phyloP scores from a whole-genome alignment of 2,329 filamentous ascomycete genomes.

The Aschersonia sp. region DNA sequence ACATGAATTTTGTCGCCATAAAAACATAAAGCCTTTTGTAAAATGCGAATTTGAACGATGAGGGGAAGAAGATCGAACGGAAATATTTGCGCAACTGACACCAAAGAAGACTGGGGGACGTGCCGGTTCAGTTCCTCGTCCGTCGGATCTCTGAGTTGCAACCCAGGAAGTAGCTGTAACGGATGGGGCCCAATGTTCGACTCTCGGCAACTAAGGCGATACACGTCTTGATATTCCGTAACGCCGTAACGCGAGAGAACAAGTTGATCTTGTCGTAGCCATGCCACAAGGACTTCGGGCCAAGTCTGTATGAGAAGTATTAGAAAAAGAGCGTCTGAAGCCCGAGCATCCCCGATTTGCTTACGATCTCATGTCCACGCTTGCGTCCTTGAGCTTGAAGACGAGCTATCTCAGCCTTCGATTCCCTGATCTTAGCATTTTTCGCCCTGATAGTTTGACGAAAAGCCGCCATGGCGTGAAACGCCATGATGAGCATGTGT shows the following conservation, averaged over 20 bases:
- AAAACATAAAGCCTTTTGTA: conserved; percentile 22
- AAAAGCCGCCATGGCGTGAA: no score
- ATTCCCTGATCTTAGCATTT: no score
- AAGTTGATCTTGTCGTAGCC: neutral
- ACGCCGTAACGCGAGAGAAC: neutral
- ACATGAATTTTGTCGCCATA: conserved; percentile 21
- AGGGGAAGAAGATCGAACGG: neutral
- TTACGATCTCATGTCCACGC: neutral
- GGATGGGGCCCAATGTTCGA: conserved; percentile 8
- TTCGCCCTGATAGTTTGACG: no score
- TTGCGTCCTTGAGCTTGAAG: neutral
- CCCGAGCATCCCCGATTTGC: neutral
- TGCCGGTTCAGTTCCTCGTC: neutral
- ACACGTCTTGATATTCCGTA: conserved; percentile 4
- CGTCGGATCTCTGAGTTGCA: conserved; percentile 1
- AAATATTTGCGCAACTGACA: neutral
- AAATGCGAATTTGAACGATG: conserved; percentile 18
- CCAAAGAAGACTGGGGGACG: neutral
- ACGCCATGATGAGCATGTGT: no score
- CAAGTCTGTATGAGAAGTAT: neutral
- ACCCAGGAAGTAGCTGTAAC: conserved; percentile 5
- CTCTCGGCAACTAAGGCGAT: conserved; percentile 7
- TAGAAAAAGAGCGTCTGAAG: neutral
- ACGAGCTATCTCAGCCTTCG: no score
- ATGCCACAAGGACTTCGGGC: neutral